Conservation (phyloP, 768 basidiomycete genomes). For the Porphyrellus cyaneotinctus region DNA sequence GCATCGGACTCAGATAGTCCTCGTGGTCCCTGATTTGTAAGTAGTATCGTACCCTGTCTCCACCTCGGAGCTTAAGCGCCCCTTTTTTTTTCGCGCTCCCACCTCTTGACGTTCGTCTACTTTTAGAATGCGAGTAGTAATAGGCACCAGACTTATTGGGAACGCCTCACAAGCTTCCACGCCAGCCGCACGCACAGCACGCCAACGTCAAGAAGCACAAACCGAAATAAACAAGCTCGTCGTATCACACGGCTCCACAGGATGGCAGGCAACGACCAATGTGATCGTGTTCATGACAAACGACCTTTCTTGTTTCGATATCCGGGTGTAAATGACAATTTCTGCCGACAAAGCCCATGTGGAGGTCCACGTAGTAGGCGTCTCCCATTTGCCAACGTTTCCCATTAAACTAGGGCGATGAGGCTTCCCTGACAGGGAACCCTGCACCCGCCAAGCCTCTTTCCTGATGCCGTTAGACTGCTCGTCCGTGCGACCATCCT, state of each 20-base stretch:
- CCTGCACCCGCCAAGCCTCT: neutral
- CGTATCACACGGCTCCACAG: slow-evolving; percentile 19
- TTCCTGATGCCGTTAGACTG: slow-evolving; percentile 1
- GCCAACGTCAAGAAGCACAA: slow-evolving; percentile 13
- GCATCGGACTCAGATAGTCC: slow-evolving; percentile 1
- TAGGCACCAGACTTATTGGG: slow-evolving; percentile 10
- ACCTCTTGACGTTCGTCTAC: slow-evolving; percentile 1
- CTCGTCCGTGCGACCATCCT: neutral
- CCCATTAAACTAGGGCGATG: neutral
- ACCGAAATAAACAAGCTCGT: slow-evolving; percentile 16
- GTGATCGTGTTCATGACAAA: neutral
- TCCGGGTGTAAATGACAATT: neutral
- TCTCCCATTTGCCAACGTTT: neutral
- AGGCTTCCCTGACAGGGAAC: neutral
- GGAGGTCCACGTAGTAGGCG: neutral
- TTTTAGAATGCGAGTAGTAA: neutral
- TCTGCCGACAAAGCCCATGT: slow-evolving; percentile 7
- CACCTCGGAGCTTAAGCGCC: slow-evolving; percentile 33
- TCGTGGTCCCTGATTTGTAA: slow-evolving; percentile 21
- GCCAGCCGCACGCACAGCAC: slow-evolving; percentile 21
- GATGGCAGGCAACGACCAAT: slow-evolving; percentile 10
- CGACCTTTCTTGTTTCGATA: neutral
- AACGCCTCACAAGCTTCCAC: neutral
- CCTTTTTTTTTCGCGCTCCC: slow-evolving; percentile 22
- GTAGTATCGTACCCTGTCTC: slow-evolving; percentile 13